These are phyloP conservation scores for Corymbia calophylla DNA, from an alignment of 441 rosid species.

Conservation along the genomic window DNA sequence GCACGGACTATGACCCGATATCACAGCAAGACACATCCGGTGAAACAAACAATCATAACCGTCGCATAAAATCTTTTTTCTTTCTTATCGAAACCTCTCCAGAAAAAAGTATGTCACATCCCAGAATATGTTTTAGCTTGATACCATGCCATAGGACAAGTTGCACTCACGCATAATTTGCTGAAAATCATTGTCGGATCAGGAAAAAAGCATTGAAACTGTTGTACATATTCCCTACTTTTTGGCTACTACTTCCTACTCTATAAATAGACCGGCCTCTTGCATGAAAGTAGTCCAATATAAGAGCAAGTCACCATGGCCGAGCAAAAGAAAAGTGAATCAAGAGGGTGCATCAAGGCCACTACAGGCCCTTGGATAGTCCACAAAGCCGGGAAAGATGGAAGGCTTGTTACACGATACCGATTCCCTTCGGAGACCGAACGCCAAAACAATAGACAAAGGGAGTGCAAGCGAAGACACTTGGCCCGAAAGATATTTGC, in stretches of 20 bases:
- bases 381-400: conserved; percentile 18
- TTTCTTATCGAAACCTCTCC: not conserved
- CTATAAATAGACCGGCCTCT: not conserved
- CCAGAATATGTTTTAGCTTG: not conserved
- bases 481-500: conserved; percentile 30
- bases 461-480: conserved; percentile 25
- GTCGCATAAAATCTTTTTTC: not conserved
- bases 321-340: not conserved
- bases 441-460: conserved; percentile 23
- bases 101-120: not conserved
- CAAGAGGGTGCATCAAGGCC: conserved; percentile 20
- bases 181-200: not conserved
- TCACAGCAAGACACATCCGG: not conserved
- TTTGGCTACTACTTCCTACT: not conserved
- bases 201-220: not conserved
- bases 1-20: not conserved
- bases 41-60: not conserved
- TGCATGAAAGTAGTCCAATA: not conserved
- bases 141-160: not conserved
- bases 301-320: not conserved
- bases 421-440: conserved; percentile 26
- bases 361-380: conserved; percentile 31
- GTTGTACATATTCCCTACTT: not conserved
- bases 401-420: conserved; percentile 3
- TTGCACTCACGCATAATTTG: not conserved